These are phyloP conservation scores for Exsudoporus frostii DNA, from an alignment of 768 basidiomycete genomes.

Conservation along the genomic window DNA sequence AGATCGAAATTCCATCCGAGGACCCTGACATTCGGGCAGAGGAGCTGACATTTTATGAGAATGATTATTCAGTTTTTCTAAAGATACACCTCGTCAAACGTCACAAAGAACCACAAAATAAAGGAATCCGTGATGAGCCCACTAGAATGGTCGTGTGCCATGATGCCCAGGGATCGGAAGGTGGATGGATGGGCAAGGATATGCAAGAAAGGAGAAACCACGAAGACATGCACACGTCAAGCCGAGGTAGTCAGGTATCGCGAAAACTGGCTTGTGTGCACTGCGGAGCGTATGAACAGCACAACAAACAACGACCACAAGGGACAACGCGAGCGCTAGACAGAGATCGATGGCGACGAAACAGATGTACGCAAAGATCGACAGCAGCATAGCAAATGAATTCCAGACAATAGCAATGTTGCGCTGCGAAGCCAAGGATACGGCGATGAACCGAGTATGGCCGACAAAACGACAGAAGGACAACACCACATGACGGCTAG, in stretches of 20 bases:
- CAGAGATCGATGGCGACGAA: slow-evolving; percentile 16
- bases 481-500: slow-evolving; percentile 2
- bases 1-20: background rate
- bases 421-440: slow-evolving; percentile 2
- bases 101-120: slow-evolving; percentile 12
- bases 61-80: slow-evolving; percentile 21
- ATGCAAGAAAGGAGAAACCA: slow-evolving; percentile 23
- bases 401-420: slow-evolving; percentile 20
- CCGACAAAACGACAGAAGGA: slow-evolving; percentile 22
- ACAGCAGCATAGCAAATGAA: slow-evolving; percentile 24
- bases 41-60: background rate
- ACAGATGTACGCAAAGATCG: slow-evolving; percentile 21
- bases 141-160: slow-evolving; percentile 6
- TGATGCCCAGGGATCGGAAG: background rate
- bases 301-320: slow-evolving; percentile 11
- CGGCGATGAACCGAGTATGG: background rate
- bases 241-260: slow-evolving; percentile 16
- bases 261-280: slow-evolving; percentile 5
- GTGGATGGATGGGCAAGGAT: slow-evolving; percentile 4
- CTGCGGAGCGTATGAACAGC: slow-evolving; percentile 10
- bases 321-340: slow-evolving; percentile 13
- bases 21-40: background rate
- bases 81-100: slow-evolving; percentile 26
- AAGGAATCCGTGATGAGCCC: slow-evolving; percentile 9
- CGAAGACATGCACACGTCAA: slow-evolving; percentile 9